Base-by-base conservation (phyloP, 1,139 yeast species). In the Sugiyamaella novakii region DNA sequence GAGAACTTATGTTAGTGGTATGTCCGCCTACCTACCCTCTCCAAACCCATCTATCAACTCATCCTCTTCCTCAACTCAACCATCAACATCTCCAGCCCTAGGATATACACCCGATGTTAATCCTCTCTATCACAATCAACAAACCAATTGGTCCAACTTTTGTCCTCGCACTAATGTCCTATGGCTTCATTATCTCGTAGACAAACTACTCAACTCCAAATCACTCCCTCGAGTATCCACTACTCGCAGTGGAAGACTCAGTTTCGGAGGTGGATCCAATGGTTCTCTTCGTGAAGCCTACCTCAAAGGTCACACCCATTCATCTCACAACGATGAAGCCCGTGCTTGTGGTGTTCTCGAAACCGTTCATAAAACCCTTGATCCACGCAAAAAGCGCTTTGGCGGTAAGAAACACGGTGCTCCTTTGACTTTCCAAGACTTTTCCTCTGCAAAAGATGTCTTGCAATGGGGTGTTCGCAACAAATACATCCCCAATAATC, bases 171-270 rank as follows among this genome's bases (percentile, higher is more conserved):
- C 79, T n/a, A 78, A 77, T 54, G 66, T 76, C 5, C 55, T 74
- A 36, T 77, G 81, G 81, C 64, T 77, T 39, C 78, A 75, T 54
- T 76, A 77, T 56, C 58, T 78, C 12, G 68, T 67, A 14, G 74
- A 73, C 50, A 68, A 72, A 49, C 59, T 77, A 49, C 47, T 76
- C n/a, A 63, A 70, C 46, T 64, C 60, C 49, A 75, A 75, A 52
- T 67, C 66, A 2, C 59, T 70, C 21, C 53, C 54, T 30, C 54
- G 54, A 17, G 56, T 59, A 15, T 49, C 54, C 18, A 46, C 56
- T 14, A 53, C 63, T 0, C 49, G 59, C 10, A 52, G 59, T n/a
- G 66, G 63, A 5, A 52, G 63, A n/a, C 49, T 59, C 17, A 56
- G 60, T 31, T 40, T 57, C 25, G 58, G 60, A 8, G 61, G 60